phyloP scores from a whole-genome alignment of 169 alveolate genomes.

The Ichthyophthirius multifiliis region DNA sequence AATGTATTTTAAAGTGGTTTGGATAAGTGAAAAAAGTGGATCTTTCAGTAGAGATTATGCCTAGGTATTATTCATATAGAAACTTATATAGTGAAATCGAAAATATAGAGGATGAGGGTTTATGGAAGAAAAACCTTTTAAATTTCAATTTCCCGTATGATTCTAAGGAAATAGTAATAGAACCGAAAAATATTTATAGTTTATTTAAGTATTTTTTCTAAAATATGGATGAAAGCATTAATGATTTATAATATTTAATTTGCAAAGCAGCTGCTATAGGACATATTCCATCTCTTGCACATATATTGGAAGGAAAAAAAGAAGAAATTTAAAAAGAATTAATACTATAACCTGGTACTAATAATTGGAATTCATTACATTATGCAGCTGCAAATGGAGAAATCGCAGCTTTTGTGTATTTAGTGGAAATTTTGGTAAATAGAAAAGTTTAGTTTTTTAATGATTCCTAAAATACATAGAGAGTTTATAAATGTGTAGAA shows the following conservation, averaged over 20 bases:
- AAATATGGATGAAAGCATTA: background rate
- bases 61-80: background rate
- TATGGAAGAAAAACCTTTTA: background rate
- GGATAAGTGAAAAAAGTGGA: background rate
- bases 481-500: background rate
- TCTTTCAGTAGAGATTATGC: background rate
- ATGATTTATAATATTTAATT: background rate
- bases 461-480: background rate
- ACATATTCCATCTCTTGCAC: background rate
- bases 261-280: background rate
- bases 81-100: background rate
- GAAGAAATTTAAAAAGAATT: background rate
- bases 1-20: background rate
- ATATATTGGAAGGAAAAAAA: background rate
- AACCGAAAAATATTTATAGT: background rate
- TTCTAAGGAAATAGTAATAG: background rate
- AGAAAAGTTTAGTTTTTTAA: background rate
- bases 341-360: background rate
- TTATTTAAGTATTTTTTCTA: background rate
- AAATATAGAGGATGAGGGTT: background rate
- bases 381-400: slow-evolving; percentile 9
- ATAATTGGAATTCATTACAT: background rate
- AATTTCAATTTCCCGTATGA: background rate
- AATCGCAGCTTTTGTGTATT: background rate
- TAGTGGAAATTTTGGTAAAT: background rate